phyloP scores from a whole-genome alignment of 2,329 filamentous ascomycete species.

The Aureobasidium pullulans region DNA sequence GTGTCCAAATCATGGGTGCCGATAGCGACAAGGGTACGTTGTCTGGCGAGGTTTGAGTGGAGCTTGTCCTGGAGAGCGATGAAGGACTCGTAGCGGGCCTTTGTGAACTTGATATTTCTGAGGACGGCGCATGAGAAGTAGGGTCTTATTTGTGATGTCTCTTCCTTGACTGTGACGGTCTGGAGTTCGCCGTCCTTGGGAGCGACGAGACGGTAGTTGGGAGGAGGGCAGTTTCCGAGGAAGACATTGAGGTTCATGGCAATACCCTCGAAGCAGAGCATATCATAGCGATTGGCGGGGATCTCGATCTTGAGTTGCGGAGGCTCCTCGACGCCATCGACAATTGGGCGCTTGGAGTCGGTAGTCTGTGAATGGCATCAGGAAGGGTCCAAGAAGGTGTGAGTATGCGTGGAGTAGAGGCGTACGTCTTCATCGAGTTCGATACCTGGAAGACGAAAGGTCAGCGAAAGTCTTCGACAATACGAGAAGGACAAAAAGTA shows the following conservation, averaged over 20 bases:
- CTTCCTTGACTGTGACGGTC: conserved; percentile 70
- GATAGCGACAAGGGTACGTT: conserved; percentile 91
- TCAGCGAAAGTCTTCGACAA: conserved; percentile 4
- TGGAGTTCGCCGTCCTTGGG: conserved; percentile 68
- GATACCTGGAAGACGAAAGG: conserved; percentile 40
- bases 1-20: conserved; percentile 96
- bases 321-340: conserved; percentile 74
- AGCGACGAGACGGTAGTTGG: conserved; percentile 69
- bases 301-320: conserved; percentile 98
- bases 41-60: conserved; percentile 88
- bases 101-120: conserved; percentile 82
- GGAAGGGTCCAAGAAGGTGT: not conserved
- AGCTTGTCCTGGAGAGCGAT: conserved; percentile 96
- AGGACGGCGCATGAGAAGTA: conserved; percentile 86
- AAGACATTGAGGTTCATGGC: conserved; percentile 95
- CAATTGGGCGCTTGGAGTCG: conserved; percentile 62
- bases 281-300: conserved; percentile 82
- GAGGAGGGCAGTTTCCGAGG: conserved; percentile 64
- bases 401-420: not conserved
- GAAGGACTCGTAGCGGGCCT: conserved; percentile 92
- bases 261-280: conserved; percentile 97
- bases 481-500: conserved; percentile 13
- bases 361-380: conserved; percentile 45
- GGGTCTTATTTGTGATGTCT: conserved; percentile 72
- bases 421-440: conserved; percentile 81